Evolutionary conservation across 345 rosid species (phyloP).

Genomic region (Odontarrhena argentea): DNA sequence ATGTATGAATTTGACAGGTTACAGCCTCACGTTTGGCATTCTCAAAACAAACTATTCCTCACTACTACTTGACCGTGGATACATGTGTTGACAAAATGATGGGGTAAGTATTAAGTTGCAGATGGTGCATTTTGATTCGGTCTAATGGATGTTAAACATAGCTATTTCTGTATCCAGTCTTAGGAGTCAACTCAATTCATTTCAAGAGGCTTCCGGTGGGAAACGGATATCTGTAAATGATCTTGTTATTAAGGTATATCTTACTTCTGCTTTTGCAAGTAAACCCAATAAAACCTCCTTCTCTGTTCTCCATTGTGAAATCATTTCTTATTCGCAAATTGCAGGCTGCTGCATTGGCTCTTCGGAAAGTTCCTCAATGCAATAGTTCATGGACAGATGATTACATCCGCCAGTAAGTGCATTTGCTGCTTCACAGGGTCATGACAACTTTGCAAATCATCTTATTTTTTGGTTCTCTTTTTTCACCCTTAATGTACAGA

Average conservation of each 20-base stretch:
- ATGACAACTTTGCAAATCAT: not conserved
- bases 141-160: slow-evolving; percentile 24
- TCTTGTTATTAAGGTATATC: slow-evolving; percentile 85
- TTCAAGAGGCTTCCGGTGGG: slow-evolving; percentile 86
- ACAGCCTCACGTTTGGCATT: slow-evolving; percentile 80
- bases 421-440: slow-evolving; percentile 6
- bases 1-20: slow-evolving; percentile 50
- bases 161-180: slow-evolving; percentile 52
- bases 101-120: slow-evolving; percentile 52
- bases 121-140: slow-evolving; percentile 5
- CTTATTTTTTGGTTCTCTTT: slow-evolving; percentile 13
- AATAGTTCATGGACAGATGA: slow-evolving; percentile 97
- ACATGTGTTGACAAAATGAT: slow-evolving; percentile 83
- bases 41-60: slow-evolving; percentile 96
- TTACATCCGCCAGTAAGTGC: slow-evolving; percentile 88
- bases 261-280: slow-evolving; percentile 6
- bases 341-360: slow-evolving; percentile 98
- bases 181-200: slow-evolving; percentile 67
- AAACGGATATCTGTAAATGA: slow-evolving; percentile 85
- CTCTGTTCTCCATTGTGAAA: not conserved
- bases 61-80: slow-evolving; percentile 89
- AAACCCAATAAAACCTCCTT: not conserved
- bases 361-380: slow-evolving; percentile 91
- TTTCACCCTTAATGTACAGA: slow-evolving; percentile 45
- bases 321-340: slow-evolving; percentile 15